Conservation (phyloP, 1,139 yeast genomes). For the Insectozyma bohioensis region DNA sequence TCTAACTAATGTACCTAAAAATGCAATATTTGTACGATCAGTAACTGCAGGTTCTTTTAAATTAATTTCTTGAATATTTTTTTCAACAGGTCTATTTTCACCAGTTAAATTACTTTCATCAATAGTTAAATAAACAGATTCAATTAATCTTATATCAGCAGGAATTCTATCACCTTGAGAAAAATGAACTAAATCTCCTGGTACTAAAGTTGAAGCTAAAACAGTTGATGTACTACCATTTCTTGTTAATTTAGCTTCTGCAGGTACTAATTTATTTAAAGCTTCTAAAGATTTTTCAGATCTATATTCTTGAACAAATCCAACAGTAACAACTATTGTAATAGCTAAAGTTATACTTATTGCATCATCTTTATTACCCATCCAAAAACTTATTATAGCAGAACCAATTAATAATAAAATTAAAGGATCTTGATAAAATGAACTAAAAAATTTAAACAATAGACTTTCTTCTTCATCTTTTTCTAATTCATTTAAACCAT, state of each 20-base stretch:
- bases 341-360: conserved; percentile 86
- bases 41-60: conserved; percentile 47
- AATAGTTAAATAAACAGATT: conserved; percentile 73
- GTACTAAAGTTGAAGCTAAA: conserved; percentile 82
- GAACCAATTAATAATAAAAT: conserved; percentile 85
- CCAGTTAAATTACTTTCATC: conserved; percentile 96
- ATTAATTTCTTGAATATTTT: conserved; percentile 41
- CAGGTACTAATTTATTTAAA: conserved; percentile 86
- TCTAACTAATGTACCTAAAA: conserved; percentile 93
- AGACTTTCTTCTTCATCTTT: conserved; percentile 77
- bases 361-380: conserved; percentile 95
- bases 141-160: conserved; percentile 81
- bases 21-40: conserved; percentile 76
- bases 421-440: conserved; percentile 86
- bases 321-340: conserved; percentile 87
- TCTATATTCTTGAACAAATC: conserved; percentile 93
- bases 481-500: conserved; percentile 75
- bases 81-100: conserved; percentile 83
- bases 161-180: conserved; percentile 93
- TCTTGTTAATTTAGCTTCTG: conserved; percentile 86
- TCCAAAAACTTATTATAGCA: conserved; percentile 76
- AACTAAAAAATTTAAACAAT: conserved; percentile 65
- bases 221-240: conserved; percentile 74
- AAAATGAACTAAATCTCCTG: conserved; percentile 90
- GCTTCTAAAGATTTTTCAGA: conserved; percentile 94